A percentile compares a stretch with the other conserved stretches of the same genome.
These are phyloP conservation scores for Prototheca stagnorum DNA, from an alignment of 163 green algal species.

Conservation along the genomic window DNA sequence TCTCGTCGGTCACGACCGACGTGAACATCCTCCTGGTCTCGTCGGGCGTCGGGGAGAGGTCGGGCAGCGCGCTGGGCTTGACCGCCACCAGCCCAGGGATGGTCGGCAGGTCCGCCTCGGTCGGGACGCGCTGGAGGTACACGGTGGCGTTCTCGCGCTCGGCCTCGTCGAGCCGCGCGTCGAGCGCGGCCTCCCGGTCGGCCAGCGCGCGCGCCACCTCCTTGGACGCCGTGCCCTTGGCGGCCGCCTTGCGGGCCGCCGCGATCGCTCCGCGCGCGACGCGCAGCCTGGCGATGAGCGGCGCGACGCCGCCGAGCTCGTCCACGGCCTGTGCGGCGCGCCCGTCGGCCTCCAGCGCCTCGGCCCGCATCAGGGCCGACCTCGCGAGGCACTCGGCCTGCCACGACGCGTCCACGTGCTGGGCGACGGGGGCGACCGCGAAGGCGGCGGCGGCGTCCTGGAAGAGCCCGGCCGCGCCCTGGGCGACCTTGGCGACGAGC, in stretches of 20 bases:
- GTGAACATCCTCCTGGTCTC: slow-evolving; percentile 45
- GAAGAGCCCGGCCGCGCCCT: slow-evolving; percentile 53
- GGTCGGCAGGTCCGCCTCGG: slow-evolving; percentile 38
- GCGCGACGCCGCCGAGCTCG: too few relatives aligned
- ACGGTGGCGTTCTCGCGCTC: slow-evolving; percentile 79
- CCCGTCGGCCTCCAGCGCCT: too few relatives aligned
- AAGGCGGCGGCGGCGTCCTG: slow-evolving; percentile 31
- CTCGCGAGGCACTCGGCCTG: slow-evolving; percentile 20
- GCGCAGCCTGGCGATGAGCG: slow-evolving; percentile 1
- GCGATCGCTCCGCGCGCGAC: slow-evolving; percentile 2
- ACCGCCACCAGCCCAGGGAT: slow-evolving; percentile 49
- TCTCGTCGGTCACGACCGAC: slow-evolving; percentile 64
- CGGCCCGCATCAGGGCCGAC: too few relatives aligned
- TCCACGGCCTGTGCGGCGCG: too few relatives aligned
- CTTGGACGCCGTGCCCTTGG: slow-evolving; percentile 32
- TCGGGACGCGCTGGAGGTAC: slow-evolving; percentile 57
- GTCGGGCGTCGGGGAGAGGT: slow-evolving; percentile 27
- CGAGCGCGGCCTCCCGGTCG: slow-evolving; percentile 24
- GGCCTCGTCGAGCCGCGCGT: slow-evolving; percentile 20
- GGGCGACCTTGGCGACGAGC: slow-evolving; percentile 48
- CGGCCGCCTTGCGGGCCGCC: slow-evolving; percentile 24
- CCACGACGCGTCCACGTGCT: slow-evolving; percentile 44
- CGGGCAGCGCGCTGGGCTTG: slow-evolving; percentile 26
- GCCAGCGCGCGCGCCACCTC: slow-evolving; percentile 45
- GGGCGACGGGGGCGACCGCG: neutral